Base-by-base conservation (phyloP, 2,329 filamentous ascomycete species). In the Pseudogymnoascus sp. region DNA sequence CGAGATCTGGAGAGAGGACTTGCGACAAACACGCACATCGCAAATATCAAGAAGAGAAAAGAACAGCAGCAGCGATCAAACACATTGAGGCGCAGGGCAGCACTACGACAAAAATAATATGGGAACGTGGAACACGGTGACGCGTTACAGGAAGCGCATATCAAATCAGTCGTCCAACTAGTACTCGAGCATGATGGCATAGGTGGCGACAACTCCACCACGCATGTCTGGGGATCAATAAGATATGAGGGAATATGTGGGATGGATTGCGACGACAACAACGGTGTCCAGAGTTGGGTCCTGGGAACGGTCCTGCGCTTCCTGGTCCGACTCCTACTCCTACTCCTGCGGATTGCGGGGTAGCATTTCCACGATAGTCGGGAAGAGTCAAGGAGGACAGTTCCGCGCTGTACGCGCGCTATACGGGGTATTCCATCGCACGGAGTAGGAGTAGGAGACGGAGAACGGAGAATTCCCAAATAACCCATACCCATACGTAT, bases 101-200 rank as follows among this genome's bases (percentile, higher is more conserved):
- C 41, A 9, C 41, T 52, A 52, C 30, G 10, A 12, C 10, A 15
- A 52, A 28, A 30, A 52, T 28, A 30, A 41, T 30, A 30, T 52
- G 41, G 41, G 23, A 52, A 52, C 41, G n/a, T 52, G 41, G 41
- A 52, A 30, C 41, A 52, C 41, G 18, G 41, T 52, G 41, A 52
- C 41, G 41, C 41, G 41, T 52, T 52, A 52, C 5, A 52, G 9
- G 23, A 28, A 1, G 13, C 41, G 41, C 41, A 52, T 52, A 52
- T 52, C 41, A 52, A 52, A 52, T 18, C 23, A 5, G 18, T 28
- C 41, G 41, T 18, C n/a, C 23, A 18, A 28, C 13, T 52, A n/a
- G n/a, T n/a, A n/a, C n/a, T n/a, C n/a, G n/a, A n/a, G n/a, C n/a
- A 52, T 52, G 41, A 52, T 30, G 41, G 0, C 30, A 30, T 52